A percentile compares a stretch with the other conserved stretches of the same genome.
Conservation (phyloP, 306 rosid genomes). For the Inga laurina region DNA sequence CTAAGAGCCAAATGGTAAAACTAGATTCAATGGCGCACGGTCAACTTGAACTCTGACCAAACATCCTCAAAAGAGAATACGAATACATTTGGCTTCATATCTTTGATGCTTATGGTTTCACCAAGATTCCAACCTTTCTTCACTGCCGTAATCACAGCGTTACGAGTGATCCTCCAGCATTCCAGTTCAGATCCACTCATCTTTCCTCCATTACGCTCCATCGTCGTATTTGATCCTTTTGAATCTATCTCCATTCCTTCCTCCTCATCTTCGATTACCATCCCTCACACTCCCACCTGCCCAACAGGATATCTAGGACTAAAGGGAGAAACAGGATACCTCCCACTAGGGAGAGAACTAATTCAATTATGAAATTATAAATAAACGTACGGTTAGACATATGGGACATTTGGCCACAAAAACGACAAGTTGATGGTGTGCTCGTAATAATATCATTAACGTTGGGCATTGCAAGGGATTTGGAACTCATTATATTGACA, state of each 20-base stretch:
- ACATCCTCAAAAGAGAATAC: not conserved
- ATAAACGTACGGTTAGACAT: not conserved
- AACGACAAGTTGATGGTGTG: slow-evolving; percentile 36
- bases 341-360: not conserved
- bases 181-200: too few species aligned
- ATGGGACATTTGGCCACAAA: not conserved
- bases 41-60: too few species aligned
- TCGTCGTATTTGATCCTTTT: not conserved
- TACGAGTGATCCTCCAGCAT: too few species aligned
- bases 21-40: too few species aligned
- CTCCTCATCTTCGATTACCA: not conserved
- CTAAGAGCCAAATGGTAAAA: too few species aligned
- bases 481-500: too few species aligned
- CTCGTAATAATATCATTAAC: slow-evolving; percentile 19
- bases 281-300: too few species aligned
- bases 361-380: not conserved
- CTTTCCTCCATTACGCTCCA: not conserved
- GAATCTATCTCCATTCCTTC: not conserved
- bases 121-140: too few species aligned
- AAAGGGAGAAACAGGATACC: not conserved
- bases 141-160: too few species aligned
- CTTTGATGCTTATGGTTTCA: not conserved
- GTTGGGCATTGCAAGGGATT: slow-evolving; percentile 12
- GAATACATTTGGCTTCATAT: not conserved
- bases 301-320: not conserved